Conservation (phyloP, 2,329 filamentous ascomycete genomes). For the Eurotiales sp. region DNA sequence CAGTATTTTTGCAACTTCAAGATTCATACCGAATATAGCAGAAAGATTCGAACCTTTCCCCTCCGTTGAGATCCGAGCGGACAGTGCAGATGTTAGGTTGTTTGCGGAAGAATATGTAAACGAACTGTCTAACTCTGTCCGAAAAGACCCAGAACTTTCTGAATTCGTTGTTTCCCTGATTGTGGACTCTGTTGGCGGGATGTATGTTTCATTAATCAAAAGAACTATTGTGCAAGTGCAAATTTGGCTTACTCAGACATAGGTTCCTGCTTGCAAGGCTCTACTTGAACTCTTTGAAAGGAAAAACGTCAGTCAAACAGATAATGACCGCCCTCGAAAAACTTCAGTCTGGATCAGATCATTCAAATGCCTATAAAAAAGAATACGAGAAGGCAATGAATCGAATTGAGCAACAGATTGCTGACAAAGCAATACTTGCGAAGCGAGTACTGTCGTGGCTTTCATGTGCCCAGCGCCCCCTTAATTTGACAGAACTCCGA, state of each 20-base stretch:
- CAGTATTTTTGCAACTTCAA: constrained; percentile 33
- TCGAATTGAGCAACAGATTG: constrained; percentile 39
- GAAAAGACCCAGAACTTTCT: constrained; percentile 12
- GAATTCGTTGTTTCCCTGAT: constrained; percentile 21
- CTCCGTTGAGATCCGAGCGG: constrained; percentile 31
- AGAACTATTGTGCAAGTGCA: background rate
- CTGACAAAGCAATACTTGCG: constrained; percentile 33
- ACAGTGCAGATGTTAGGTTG: constrained; percentile 27
- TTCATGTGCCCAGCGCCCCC: constrained; percentile 30
- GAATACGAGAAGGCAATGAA: constrained; percentile 44
- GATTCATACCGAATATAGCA: constrained; percentile 24
- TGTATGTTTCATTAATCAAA: constrained; percentile 24
- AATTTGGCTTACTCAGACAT: background rate
- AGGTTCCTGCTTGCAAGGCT: constrained; percentile 28
- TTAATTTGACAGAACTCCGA: constrained; percentile 36
- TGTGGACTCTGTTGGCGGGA: constrained; percentile 25
- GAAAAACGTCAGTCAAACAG: constrained; percentile 22
- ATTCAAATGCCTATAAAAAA: constrained; percentile 30
- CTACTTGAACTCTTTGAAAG: constrained; percentile 20
- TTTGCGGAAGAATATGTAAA: constrained; percentile 24
- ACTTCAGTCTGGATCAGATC: constrained; percentile 28
- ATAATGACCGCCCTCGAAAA: constrained; percentile 30
- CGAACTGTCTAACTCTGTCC: constrained; percentile 20
- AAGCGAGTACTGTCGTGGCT: constrained; percentile 42
- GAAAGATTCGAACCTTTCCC: constrained; percentile 18